Base-by-base conservation (phyloP, 345 rosid species). In the Microcos paniculata region DNA sequence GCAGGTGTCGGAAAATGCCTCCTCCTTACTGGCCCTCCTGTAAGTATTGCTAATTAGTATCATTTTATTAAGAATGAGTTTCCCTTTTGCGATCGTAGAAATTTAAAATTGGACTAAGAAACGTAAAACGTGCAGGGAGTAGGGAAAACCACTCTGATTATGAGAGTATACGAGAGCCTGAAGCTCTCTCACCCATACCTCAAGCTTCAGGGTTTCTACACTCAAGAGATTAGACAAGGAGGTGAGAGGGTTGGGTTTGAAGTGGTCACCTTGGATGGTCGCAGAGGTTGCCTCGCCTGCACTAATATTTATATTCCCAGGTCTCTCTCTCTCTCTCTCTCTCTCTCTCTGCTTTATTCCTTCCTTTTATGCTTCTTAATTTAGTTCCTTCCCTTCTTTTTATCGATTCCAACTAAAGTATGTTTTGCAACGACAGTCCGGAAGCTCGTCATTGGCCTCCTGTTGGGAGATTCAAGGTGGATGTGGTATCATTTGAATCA, bases 141-240 rank as follows among this genome's bases (percentile, higher is more conserved):
- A 57, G 97, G 97, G 16, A 92, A 92, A 85, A 85, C 89, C 78
- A 90, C 91, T 56, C 82, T 92, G 80, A 87, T 90, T n/a, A 84
- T 66, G 75, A 82, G 84, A 71, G 87, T 90, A 59, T 80, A 81
- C 40, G 92, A 92, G 38, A 82, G 62, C 74, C 85, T 90, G 63
- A 88, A 68, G 64, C 30, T 67, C 67, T 88, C 87, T 10, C 82
- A 82, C 76, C 88, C 91, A 48, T 79, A 70, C 76, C 65, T 87
- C 72, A 91, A 85, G 80, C 77, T 89, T 62, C 92, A 87, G 73
- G 92, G 97, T 4, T 91, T 91, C 85, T 87, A 84, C 72, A 85
- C 96, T 26, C 76, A 91, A 72, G 96, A 91, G 80, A 75, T 89
- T 70, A 83, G 90, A 79, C 82, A 84, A 74, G 84, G 88, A 75